Percentiles rank a stretch among this genome's conserved stretches.
phyloP scores from a whole-genome alignment of 1,284 basidiomycete species.

The Malassezia arunalokei region DNA sequence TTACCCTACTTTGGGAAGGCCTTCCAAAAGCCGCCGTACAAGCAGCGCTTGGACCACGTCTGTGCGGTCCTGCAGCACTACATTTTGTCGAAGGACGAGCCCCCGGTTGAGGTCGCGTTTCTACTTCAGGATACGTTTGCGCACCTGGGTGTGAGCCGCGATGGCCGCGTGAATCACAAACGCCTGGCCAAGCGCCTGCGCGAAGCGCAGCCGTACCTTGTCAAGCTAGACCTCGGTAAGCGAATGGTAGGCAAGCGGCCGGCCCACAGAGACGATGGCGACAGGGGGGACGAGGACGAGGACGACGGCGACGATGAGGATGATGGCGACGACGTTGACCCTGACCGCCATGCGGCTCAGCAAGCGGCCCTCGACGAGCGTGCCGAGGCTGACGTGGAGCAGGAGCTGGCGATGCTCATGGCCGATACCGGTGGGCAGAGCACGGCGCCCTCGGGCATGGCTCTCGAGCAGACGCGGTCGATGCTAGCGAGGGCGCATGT shows the following conservation, averaged over 20 bases:
- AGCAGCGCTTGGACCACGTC: constrained; percentile 7
- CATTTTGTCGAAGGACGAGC: constrained; percentile 57
- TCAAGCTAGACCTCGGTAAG: neutral
- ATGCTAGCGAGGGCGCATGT: neutral
- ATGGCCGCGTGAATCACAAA: no score
- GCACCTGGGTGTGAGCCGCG: no score
- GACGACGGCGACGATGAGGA: constrained; percentile 13
- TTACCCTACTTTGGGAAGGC: constrained; percentile 95
- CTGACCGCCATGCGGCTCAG: constrained; percentile 13
- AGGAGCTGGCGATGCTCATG: constrained; percentile 84
- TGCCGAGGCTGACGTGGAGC: constrained; percentile 82
- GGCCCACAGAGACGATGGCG: neutral
- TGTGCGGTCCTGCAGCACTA: constrained; percentile 4
- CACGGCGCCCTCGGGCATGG: constrained; percentile 48
- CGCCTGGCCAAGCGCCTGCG: neutral
- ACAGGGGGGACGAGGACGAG: neutral
- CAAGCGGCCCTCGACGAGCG: constrained; percentile 53
- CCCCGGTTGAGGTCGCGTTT: constrained; percentile 93
- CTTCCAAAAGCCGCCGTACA: constrained; percentile 59
- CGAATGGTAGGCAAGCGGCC: neutral
- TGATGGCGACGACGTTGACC: constrained; percentile 18
- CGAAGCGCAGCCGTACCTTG: neutral
- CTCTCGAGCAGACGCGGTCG: constrained; percentile 2
- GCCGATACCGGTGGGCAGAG: constrained; percentile 52
- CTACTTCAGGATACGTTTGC: constrained; percentile 67